Evolutionary conservation across 2,329 filamentous ascomycete genomes (phyloP).

Genomic region (Cryphonectria radicalis): DNA sequence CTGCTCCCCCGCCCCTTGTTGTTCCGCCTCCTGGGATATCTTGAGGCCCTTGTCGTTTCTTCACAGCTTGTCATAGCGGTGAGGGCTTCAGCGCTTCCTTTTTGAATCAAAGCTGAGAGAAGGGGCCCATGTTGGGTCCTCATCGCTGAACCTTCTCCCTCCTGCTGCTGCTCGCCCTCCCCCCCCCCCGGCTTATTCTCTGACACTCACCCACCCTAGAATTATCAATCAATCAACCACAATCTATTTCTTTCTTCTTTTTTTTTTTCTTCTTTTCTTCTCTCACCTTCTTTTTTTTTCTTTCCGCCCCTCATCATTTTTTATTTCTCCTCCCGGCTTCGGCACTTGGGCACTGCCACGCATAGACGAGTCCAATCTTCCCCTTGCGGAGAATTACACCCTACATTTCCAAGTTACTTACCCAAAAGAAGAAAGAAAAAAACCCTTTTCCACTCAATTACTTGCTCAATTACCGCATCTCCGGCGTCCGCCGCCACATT

Average conservation of each 20-base stretch:
- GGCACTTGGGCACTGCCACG: slow-evolving; percentile 3
- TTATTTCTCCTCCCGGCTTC: not conserved
- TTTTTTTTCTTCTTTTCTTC: not conserved
- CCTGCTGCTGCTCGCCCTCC: too few relatives aligned
- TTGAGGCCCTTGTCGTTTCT: not conserved
- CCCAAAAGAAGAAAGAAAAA: not conserved
- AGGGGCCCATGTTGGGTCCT: not conserved
- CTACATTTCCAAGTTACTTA: not conserved
- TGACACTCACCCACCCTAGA: not conserved
- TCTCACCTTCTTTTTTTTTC: not conserved
- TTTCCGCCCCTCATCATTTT: not conserved
- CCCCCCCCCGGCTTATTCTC: not conserved
- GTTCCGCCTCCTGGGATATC: too few relatives aligned
- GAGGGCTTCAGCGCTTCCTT: not conserved
- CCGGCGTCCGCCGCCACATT: not conserved
- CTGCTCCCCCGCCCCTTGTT: too few relatives aligned
- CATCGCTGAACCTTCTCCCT: not conserved
- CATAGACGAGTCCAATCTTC: slow-evolving; percentile 6
- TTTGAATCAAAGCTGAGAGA: not conserved
- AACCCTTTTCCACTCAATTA: not conserved
- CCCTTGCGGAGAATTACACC: not conserved
- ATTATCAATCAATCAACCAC: not conserved
- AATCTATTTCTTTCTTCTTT: not conserved
- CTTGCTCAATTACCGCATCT: not conserved
- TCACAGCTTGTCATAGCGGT: not conserved